Evolutionary conservation across 345 rosid genomes (phyloP).

Genomic region (Euphorbia peplus): DNA sequence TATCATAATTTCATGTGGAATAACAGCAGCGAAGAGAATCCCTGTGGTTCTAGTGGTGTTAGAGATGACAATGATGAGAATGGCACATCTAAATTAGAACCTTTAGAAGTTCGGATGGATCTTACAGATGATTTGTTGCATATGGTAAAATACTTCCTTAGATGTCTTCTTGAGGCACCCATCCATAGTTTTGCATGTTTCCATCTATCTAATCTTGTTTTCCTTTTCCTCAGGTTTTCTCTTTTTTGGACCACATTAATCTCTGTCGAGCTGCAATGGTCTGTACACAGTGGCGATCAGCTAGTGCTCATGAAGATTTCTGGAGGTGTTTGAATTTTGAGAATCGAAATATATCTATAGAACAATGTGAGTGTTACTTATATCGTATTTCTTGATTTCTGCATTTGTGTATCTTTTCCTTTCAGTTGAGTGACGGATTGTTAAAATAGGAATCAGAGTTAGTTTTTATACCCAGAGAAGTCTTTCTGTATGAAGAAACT

Average conservation of each 20-base stretch:
- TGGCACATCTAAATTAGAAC: constrained; percentile 45
- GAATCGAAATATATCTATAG: constrained; percentile 63
- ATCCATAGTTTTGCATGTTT: neutral
- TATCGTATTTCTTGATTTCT: neutral
- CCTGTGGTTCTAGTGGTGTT: constrained; percentile 33
- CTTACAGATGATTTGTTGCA: constrained; percentile 91
- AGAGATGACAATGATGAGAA: constrained; percentile 46
- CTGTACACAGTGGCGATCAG: constrained; percentile 91
- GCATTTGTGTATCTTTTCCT: neutral
- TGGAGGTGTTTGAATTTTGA: constrained; percentile 94
- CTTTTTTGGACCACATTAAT: constrained; percentile 69
- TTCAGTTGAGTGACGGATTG: neutral
- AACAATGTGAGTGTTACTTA: constrained; percentile 65
- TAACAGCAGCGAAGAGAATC: constrained; percentile 41
- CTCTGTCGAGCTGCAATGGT: constrained; percentile 90
- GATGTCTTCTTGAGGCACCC: neutral
- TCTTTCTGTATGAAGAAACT: neutral
- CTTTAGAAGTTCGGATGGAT: constrained; percentile 74
- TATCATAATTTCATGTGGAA: constrained; percentile 64
- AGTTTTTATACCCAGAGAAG: neutral
- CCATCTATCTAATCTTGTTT: neutral
- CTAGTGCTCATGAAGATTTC: constrained; percentile 94
- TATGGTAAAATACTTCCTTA: constrained; percentile 48
- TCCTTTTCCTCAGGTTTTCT: constrained; percentile 62
- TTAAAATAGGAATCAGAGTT: neutral